Evolutionary conservation across 73 alveolate genomes (phyloP), one percentile per base, ranked within the genome.

Genomic region (Diophrys appendiculata): DNA sequence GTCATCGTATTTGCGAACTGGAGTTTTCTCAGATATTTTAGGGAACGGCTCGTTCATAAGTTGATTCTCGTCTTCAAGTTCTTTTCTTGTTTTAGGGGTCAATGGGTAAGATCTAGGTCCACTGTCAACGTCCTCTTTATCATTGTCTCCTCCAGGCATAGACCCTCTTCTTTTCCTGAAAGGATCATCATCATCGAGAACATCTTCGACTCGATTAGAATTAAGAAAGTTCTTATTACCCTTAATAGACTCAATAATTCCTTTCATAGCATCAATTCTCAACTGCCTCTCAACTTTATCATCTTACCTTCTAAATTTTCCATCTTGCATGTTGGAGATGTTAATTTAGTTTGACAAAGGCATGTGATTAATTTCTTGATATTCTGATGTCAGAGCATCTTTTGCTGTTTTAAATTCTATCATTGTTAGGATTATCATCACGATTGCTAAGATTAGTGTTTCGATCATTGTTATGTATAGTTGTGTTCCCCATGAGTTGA

Each of bases 221-320:
- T 43, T 43, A 5, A 43, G 60, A 29, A 85, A 73, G 33, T 81
- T 87, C 54, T 81, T 85, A 65, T 85, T 85, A 2, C 72, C 73
- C 52, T 85, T 85, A n/a, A 85, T 65, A 28, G 65, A 34, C 18
- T 70, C 73, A 0, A 85, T 76, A 29, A 78, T 64, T 26, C 74
- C 60, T 52, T 78, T 85, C 27, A 85, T 75, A 14, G 92, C 92
- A 23, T 85, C 86, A 13, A 64, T 75, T 65, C 92, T 69, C 8
- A 76, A 34, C 32, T 76, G 55, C 54, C 35, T 56, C 77, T 76
- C 85, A 35, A 53, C 29, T 8, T 76, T 64, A 13, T 76, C 85
- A 18, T 43, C 60, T 11, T 11, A 18, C 14, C 60, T 43, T 43
- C 18, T 43, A 43, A 18, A 43, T 11, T 5, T 5, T 43, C 18